phyloP scores from a whole-genome alignment of 2,329 filamentous ascomycete genomes.

The Talaromyces sp. region DNA sequence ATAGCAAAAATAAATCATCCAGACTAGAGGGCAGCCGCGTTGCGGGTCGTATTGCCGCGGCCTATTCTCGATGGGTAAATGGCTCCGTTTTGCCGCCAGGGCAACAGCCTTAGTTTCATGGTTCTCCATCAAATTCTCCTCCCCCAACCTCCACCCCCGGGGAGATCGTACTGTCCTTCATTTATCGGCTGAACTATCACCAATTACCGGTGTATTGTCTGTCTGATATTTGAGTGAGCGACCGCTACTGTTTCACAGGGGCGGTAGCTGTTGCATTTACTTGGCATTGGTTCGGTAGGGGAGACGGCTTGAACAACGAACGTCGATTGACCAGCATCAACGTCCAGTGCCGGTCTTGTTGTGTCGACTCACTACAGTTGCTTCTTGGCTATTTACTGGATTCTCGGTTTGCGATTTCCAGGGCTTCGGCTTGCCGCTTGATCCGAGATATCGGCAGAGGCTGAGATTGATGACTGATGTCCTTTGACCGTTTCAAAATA shows the following conservation, averaged over 20 bases:
- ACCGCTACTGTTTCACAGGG: not conserved
- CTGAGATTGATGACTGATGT: not conserved
- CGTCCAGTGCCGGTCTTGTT: not conserved
- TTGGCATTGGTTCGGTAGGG: not conserved
- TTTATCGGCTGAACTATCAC: not conserved
- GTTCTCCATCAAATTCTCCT: conserved; percentile 4
- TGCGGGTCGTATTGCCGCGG: conserved; percentile 15
- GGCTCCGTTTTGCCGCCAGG: conserved; percentile 15
- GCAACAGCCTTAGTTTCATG: conserved; percentile 4
- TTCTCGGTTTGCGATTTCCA: no score
- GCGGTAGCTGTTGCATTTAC: not conserved
- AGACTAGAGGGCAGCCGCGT: not conserved
- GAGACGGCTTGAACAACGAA: not conserved
- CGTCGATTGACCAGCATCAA: not conserved
- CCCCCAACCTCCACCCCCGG: not conserved
- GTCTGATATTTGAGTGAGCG: not conserved
- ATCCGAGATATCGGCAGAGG: not conserved
- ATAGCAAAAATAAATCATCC: not conserved
- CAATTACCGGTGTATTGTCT: not conserved
- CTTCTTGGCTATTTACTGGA: not conserved
- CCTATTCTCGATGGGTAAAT: conserved; percentile 12
- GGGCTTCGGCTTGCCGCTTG: not conserved
- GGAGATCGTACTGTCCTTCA: not conserved
- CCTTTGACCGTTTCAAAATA: no score
- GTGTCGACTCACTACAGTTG: not conserved